These are phyloP conservation scores for Manihot esculenta DNA, from an alignment of 441 rosid genomes.

Conservation along the genomic window DNA sequence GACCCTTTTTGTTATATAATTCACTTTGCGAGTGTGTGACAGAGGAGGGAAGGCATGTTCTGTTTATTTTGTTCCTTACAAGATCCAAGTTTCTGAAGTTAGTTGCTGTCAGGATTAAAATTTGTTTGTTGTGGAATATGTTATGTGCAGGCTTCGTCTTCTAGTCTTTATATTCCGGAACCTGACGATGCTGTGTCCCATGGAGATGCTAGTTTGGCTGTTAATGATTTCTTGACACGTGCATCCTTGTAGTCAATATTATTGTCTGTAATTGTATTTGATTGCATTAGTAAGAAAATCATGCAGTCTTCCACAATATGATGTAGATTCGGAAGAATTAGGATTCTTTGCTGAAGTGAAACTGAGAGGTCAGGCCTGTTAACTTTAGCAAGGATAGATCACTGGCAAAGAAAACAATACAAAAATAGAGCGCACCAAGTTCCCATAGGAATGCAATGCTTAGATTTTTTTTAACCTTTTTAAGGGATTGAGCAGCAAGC, in stretches of 20 bases:
- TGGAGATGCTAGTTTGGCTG: conserved; percentile 89
- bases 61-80: background rate
- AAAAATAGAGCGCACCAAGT: conserved; percentile 13
- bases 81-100: background rate
- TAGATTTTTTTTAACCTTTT: too few species aligned
- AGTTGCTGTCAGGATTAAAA: too few species aligned
- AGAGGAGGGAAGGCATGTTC: too few species aligned
- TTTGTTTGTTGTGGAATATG: conserved; percentile 11
- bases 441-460: conserved; percentile 14
- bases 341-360: too few species aligned
- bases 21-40: background rate
- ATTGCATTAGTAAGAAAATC: conserved; percentile 16
- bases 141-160: conserved; percentile 68
- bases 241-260: conserved; percentile 39
- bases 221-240: conserved; percentile 81
- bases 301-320: conserved; percentile 14
- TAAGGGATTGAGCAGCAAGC: too few species aligned
- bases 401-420: conserved; percentile 20
- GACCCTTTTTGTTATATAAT: background rate
- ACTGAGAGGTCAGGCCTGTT: too few species aligned
- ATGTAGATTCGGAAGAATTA: conserved; percentile 4
- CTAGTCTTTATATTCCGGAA: conserved; percentile 84
- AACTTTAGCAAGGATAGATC: conserved; percentile 27
- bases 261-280: conserved; percentile 16
- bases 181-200: conserved; percentile 97